phyloP scores from a whole-genome alignment of 176 grass and related monocot species.

The Hsuehochloa calcarea region DNA sequence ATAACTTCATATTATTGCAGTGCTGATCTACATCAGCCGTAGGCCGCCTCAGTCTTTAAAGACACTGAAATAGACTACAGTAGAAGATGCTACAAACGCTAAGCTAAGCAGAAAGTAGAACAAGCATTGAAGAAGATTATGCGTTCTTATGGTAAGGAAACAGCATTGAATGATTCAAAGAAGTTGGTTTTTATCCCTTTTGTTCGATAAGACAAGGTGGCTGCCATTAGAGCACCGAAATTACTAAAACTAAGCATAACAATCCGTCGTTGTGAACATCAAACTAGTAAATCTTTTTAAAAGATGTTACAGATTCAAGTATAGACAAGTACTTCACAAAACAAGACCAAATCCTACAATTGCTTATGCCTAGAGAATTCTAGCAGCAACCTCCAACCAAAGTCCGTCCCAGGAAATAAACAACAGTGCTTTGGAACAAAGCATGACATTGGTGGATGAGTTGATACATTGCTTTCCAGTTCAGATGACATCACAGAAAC shows the following conservation, averaged over 20 bases:
- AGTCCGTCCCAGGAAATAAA: not conserved
- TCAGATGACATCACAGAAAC: conserved; percentile 31
- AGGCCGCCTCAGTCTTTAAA: not conserved
- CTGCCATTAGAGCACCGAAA: not conserved
- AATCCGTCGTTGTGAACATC: not conserved
- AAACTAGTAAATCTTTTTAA: not conserved
- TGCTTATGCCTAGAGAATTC: not conserved
- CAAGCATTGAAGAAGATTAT: conserved; percentile 9
- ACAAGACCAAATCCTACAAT: not conserved
- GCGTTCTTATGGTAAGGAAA: not conserved
- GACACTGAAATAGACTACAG: not conserved
- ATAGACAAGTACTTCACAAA: not conserved
- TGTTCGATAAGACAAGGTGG: conserved; percentile 25
- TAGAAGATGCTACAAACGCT: not conserved
- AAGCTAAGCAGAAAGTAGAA: conserved; percentile 2
- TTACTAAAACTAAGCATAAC: not conserved
- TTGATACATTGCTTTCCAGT: conserved; percentile 18
- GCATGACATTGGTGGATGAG: not conserved
- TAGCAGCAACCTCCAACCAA: not conserved
- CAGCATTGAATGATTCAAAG: conserved; percentile 8
- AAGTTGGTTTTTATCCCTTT: conserved; percentile 1
- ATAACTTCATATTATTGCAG: not conserved
- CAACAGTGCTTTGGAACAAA: not conserved
- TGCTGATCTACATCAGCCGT: not conserved
- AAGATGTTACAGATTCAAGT: not conserved